phyloP scores from a whole-genome alignment of 495 filamentous ascomycete species.

The Articulospora tetracladia region DNA sequence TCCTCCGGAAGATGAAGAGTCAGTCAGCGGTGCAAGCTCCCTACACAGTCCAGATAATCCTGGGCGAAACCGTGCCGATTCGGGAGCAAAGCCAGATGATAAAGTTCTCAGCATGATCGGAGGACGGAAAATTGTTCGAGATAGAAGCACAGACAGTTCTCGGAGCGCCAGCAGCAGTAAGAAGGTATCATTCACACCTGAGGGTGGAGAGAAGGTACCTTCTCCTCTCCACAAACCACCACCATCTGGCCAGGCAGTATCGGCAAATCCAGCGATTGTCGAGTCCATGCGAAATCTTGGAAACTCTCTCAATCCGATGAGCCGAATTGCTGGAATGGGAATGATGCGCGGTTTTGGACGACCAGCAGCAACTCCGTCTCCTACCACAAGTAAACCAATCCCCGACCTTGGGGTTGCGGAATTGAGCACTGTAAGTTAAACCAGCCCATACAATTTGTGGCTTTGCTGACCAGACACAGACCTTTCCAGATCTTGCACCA shows the following conservation, averaged over 20 bases:
- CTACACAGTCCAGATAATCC: constrained; percentile 39
- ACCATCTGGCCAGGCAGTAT: constrained; percentile 1
- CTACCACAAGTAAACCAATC: constrained; percentile 22
- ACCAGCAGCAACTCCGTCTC: constrained; percentile 29
- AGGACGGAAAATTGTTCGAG: constrained; percentile 56
- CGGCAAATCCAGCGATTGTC: constrained; percentile 49
- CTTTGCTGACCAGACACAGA: constrained; percentile 28
- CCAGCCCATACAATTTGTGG: neutral
- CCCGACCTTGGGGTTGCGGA: constrained; percentile 42
- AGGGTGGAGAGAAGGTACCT: constrained; percentile 33
- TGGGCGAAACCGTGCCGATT: constrained; percentile 17
- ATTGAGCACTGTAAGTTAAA: constrained; percentile 41
- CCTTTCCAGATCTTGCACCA: constrained; percentile 56
- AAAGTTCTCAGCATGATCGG: constrained; percentile 59
- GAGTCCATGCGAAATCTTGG: constrained; percentile 83
- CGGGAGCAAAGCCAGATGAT: constrained; percentile 39
- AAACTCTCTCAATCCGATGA: constrained; percentile 80
- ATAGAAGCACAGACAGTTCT: constrained; percentile 75
- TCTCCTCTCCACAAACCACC: constrained; percentile 15
- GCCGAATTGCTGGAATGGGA: constrained; percentile 50
- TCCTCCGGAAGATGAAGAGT: constrained; percentile 50
- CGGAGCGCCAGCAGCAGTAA: constrained; percentile 58
- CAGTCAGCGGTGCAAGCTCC: constrained; percentile 41
- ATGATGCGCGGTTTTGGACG: constrained; percentile 75
- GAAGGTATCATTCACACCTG: constrained; percentile 39